Evolutionary conservation across 192 early-diverging fungal species (phyloP).

Genomic region (Glomus cerebriforme): DNA sequence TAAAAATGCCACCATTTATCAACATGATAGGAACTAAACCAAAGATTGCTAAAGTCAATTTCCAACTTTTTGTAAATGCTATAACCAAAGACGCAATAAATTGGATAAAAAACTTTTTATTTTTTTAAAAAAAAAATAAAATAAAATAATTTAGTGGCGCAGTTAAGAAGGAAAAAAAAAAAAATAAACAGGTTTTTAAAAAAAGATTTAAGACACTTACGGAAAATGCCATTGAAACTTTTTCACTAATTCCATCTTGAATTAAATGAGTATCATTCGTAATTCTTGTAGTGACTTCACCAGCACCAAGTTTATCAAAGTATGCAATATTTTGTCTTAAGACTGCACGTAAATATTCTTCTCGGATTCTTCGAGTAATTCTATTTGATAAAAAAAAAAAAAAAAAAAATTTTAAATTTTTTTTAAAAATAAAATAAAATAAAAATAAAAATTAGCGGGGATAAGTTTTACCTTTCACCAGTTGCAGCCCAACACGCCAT

Average conservation of each 20-base stretch:
- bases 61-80: constrained; percentile 62
- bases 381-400: not conserved
- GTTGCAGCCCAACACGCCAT: not conserved
- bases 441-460: no score
- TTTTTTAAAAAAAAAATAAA: not conserved
- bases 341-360: constrained; percentile 73
- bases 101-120: constrained; percentile 38
- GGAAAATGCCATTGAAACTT: constrained; percentile 67
- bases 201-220: not conserved
- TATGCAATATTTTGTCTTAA: constrained; percentile 88
- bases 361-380: constrained; percentile 66
- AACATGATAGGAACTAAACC: constrained; percentile 63
- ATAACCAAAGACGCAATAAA: constrained; percentile 69
- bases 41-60: constrained; percentile 64
- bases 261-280: constrained; percentile 85
- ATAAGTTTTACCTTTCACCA: not conserved
- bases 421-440: no score
- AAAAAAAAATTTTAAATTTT: no score
- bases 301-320: constrained; percentile 80
- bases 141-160: not conserved
- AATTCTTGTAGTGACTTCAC: constrained; percentile 82
- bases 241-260: constrained; percentile 88
- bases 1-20: constrained; percentile 69
- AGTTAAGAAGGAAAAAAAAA: not conserved
- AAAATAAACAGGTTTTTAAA: not conserved